Evolutionary conservation across 495 filamentous ascomycete genomes (phyloP).

Genomic region (Melanomma pulvis-pyrius): DNA sequence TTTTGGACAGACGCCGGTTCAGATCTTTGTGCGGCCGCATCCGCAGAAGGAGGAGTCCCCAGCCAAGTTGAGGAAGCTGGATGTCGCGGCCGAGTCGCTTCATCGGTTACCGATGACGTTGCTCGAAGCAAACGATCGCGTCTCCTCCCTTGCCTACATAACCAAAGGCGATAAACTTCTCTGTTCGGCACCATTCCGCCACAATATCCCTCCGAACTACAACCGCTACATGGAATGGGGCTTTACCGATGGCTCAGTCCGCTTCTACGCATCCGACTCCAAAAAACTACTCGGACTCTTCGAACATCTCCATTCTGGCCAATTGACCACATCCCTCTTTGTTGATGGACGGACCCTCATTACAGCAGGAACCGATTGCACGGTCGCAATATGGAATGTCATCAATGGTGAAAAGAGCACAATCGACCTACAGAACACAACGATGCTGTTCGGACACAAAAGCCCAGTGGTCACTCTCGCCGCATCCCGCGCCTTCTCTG

Average conservation of each 20-base stretch:
- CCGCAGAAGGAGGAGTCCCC: slow-evolving; percentile 66
- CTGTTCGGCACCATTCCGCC: slow-evolving; percentile 76
- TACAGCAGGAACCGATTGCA: slow-evolving; percentile 89
- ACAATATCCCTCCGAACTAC: slow-evolving; percentile 83
- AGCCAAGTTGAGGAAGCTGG: slow-evolving; percentile 67
- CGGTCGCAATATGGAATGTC: slow-evolving; percentile 78
- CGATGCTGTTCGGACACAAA: slow-evolving; percentile 86
- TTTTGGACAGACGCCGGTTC: slow-evolving; percentile 95
- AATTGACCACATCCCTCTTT: slow-evolving; percentile 78
- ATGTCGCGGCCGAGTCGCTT: slow-evolving; percentile 75
- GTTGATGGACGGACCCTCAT: slow-evolving; percentile 88
- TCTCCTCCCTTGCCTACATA: slow-evolving; percentile 77
- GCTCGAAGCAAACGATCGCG: slow-evolving; percentile 77
- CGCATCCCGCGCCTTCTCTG: slow-evolving; percentile 82
- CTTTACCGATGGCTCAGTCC: slow-evolving; percentile 86
- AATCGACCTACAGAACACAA: slow-evolving; percentile 76
- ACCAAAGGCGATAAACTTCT: slow-evolving; percentile 79
- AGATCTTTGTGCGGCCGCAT: slow-evolving; percentile 85
- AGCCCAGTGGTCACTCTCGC: slow-evolving; percentile 78
- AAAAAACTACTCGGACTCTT: slow-evolving; percentile 79
- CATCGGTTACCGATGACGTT: slow-evolving; percentile 81
- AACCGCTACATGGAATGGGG: slow-evolving; percentile 97
- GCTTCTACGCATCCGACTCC: slow-evolving; percentile 82
- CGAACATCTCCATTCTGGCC: slow-evolving; percentile 89
- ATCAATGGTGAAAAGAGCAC: slow-evolving; percentile 61